A percentile compares a stretch with the other conserved stretches of the same genome.
These are phyloP conservation scores for Spongospora subterranea DNA, from an alignment of 208 protist genomes.

Conservation along the genomic window DNA sequence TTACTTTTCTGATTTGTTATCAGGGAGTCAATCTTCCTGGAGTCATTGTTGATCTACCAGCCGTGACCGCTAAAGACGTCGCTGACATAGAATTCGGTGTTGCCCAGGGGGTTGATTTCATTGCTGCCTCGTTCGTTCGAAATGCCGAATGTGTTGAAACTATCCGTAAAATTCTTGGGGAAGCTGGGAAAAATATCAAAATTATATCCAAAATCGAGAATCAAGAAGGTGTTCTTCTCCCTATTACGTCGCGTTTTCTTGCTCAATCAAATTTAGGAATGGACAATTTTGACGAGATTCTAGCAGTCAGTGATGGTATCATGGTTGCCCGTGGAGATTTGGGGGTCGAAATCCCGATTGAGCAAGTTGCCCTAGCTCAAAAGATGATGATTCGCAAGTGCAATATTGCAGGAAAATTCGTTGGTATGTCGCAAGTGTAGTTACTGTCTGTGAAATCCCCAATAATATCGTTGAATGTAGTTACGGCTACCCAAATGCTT, in stretches of 20 bases:
- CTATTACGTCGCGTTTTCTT: not conserved
- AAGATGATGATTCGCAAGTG: slow-evolving; percentile 98
- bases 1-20: not conserved
- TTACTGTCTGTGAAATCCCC: not conserved
- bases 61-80: slow-evolving; percentile 83
- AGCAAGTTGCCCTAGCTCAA: slow-evolving; percentile 95
- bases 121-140: slow-evolving; percentile 97
- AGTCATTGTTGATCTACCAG: slow-evolving; percentile 62
- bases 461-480: not conserved
- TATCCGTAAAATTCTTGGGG: slow-evolving; percentile 87
- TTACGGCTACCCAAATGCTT: slow-evolving; percentile 71
- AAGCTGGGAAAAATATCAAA: slow-evolving; percentile 80
- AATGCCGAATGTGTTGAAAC: slow-evolving; percentile 87
- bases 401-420: slow-evolving; percentile 94
- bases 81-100: slow-evolving; percentile 89
- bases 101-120: slow-evolving; percentile 93
- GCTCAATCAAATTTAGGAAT: slow-evolving; percentile 76
- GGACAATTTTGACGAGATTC: slow-evolving; percentile 97
- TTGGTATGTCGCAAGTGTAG: slow-evolving; percentile 74
- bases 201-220: slow-evolving; percentile 99
- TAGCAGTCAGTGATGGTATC: slow-evolving; percentile 92
- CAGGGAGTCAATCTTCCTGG: slow-evolving; percentile 61
- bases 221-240: slow-evolving; percentile 77
- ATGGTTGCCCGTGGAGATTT: slow-evolving; percentile 99
- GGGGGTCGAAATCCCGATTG: slow-evolving; percentile 95